Evolutionary conservation across 176 grass and related monocot species (phyloP).

Genomic region (maize (Zea mays)): Zm-B73-REFERENCE-NAM-5.0 NC_050100.1:165129001-165129500

Average conservation of each 20-base stretch:
- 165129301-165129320: constrained; percentile 15
- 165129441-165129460: background rate
- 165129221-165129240: too few species aligned
- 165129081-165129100: too few species aligned
- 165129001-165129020: too few species aligned
- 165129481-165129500: background rate
- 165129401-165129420: background rate
- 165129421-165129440: background rate
- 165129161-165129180: too few species aligned
- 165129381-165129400: background rate
- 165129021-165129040: too few species aligned
- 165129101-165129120: too few species aligned
- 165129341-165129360: background rate
- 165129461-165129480: background rate
- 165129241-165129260: background rate
- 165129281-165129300: constrained; percentile 1
- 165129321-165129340: background rate
- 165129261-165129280: background rate
- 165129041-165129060: too few species aligned
- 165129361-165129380: constrained; percentile 11
- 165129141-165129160: too few species aligned
- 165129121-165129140: too few species aligned
- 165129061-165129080: too few species aligned
- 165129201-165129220: too few species aligned
- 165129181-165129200: too few species aligned